A percentile compares a stretch with the other conserved stretches of the same genome.
These are phyloP conservation scores for Hirschfeldia incana DNA, from an alignment of 345 rosid genomes.

Conservation along the genomic window DNA sequence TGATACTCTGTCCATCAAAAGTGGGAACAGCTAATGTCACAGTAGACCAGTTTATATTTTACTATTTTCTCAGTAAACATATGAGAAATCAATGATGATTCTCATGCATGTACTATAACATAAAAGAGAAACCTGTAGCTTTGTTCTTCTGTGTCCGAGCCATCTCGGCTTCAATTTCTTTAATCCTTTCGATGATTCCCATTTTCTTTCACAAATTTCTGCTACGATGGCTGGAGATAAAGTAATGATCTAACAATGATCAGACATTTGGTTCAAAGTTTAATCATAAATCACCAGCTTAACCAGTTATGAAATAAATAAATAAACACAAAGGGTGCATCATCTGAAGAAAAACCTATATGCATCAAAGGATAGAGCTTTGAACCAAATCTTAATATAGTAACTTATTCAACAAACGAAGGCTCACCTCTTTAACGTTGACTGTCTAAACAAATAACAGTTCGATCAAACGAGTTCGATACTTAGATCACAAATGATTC, in stretches of 20 bases:
- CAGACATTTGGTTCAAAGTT: neutral
- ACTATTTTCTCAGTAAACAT: neutral
- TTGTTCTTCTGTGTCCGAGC: constrained; percentile 99
- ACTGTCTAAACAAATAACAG: constrained; percentile 1
- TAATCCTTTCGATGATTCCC: constrained; percentile 96
- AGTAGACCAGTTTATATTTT: no score
- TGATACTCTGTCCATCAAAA: constrained; percentile 67
- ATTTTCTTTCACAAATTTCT: constrained; percentile 44
- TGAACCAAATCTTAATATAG: neutral
- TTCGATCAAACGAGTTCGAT: neutral
- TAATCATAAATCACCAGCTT: neutral
- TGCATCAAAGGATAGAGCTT: neutral
- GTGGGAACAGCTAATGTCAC: neutral
- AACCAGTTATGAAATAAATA: neutral
- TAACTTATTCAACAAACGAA: neutral
- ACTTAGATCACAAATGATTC: neutral
- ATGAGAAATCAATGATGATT: constrained; percentile 5
- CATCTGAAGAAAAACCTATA: constrained; percentile 9
- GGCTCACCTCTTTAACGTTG: constrained; percentile 11
- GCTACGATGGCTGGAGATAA: constrained; percentile 18
- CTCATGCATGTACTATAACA: constrained; percentile 1
- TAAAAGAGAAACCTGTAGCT: constrained; percentile 68
- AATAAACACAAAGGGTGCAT: neutral
- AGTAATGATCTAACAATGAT: neutral
- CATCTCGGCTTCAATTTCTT: constrained; percentile 99